These are phyloP conservation scores for Venturia effusa DNA, from an alignment of 2,329 filamentous ascomycete species.

Conservation along the genomic window DNA sequence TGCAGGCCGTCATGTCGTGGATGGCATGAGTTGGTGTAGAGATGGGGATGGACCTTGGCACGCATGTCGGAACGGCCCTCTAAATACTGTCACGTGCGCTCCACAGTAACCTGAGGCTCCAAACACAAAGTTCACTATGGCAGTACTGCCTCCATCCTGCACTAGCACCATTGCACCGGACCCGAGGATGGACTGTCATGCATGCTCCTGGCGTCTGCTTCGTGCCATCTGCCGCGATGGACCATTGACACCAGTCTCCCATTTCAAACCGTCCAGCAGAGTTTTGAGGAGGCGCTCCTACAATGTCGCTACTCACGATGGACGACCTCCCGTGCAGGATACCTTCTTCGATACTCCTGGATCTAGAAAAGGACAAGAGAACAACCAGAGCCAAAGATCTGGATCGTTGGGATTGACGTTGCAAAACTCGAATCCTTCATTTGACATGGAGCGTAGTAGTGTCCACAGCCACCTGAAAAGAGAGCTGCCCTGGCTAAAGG, in stretches of 20 bases:
- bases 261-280: background rate
- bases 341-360: background rate
- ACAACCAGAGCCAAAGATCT: background rate
- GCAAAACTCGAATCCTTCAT: background rate
- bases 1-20: background rate
- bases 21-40: background rate
- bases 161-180: background rate
- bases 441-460: background rate
- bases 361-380: background rate
- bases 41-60: background rate
- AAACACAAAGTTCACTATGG: background rate
- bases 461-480: conserved; percentile 29
- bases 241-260: conserved; percentile 11
- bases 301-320: background rate
- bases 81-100: background rate
- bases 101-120: too few relatives aligned
- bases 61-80: too few relatives aligned
- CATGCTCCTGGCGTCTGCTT: conserved; percentile 32
- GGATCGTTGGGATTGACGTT: conserved; percentile 6
- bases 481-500: conserved; percentile 52
- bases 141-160: background rate
- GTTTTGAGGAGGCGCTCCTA: background rate
- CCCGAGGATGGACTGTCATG: conserved; percentile 34
- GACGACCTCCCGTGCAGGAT: background rate
- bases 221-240: conserved; percentile 27